Base-by-base conservation (phyloP, 2,329 filamentous ascomycete genomes). In the Cercospora zeae-maydis region DNA sequence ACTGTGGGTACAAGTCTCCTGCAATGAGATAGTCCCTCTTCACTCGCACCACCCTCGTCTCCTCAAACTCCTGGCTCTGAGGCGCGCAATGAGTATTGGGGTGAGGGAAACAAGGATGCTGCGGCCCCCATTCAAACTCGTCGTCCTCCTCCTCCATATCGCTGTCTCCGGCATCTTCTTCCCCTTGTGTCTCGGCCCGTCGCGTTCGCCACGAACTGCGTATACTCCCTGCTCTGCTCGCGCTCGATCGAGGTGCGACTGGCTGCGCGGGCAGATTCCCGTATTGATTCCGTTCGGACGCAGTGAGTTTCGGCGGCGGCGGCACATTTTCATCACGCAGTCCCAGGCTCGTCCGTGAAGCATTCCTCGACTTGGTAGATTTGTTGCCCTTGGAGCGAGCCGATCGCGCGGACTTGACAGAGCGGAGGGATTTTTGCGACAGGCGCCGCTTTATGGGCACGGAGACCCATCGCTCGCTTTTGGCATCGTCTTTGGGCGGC, bases 71-170 rank as follows among this genome's bases (percentile, higher is more conserved):
- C 13, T 85, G 82, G 7, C 91, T 96, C 61, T 87, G 82, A 10
- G 90, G 74, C 0, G 93, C 88, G 5, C 97, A 93, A 75, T 99
- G 93, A 0, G 93, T 90, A 73, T 98, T 98, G 39, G 92, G 80
- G 73, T 98, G 95, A 54, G 95, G 95, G 74, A 88, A 98, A 76
- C 95, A 99, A 4, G 95, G 93, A 75, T 99, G 95, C 42, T 89
- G 87, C 13, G 93, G 92, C 0, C 95, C 93, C 95, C 95, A 99
- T 76, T 92, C 86, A 57, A 92, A 86, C 58, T 87, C 82, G 30
- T 86, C 87, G 21, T 84, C 83, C 55, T 87, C 84, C 31, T 59
- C 57, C 4, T 47, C 57, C 34, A 36, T 21, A 45, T 52, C 24
- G 24, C 19, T 53, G 13, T 47, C 51, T 13, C 73, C 76, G 53